Base-by-base conservation (phyloP, 192 early-diverging fungal genomes). In the Tieghemiomyces parasiticus region DNA sequence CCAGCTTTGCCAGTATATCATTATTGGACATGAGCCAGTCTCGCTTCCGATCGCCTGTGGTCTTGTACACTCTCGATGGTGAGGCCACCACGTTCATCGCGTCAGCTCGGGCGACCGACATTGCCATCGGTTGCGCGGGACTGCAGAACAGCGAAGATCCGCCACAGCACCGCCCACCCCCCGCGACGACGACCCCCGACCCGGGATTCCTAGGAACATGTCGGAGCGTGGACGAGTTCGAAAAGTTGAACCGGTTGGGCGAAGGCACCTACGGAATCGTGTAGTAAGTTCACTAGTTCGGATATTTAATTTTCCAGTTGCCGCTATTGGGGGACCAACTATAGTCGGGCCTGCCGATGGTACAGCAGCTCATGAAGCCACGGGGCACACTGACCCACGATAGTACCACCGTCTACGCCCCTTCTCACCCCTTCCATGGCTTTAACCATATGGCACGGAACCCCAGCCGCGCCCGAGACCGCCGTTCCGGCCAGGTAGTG, bases 241-340 rank as follows among this genome's bases (percentile, higher is more conserved):
- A 93, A 64, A 92, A 92, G 68, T 67, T 93, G 8, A 90, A 89
- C 67, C 76, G 90, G 29, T 73, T 95, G 22, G 92, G 92, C 44
- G 91, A 95, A 66, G 91, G 92, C 34, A 93, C 90, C 12, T 93
- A 93, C 71, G 92, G 92, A 20, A 83, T 95, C 45, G 92, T 92
- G 10, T 92, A 92, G 74, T 75, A 73, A 65, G 80, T 67, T 24
- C 60, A 16, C 25, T 48, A 6, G 28, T 64, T 31, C 48, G 58
- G 14, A 28, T 29, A 61, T 47, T 28, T 61, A 61, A 31, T 61
- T 13, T 61, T 20, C 48, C 9, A 4, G 33, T 9, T 3, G 4
- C 16, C 13, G 30, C 24, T 14, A 20, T 3, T 32, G 24, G 14
- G 9, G 10, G 13, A 28, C 6, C 49, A 14, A n/a, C n/a, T n/a